Conservation (phyloP, 352 stramenopile genomes). For the Chrysophaeum taylorii region DNA sequence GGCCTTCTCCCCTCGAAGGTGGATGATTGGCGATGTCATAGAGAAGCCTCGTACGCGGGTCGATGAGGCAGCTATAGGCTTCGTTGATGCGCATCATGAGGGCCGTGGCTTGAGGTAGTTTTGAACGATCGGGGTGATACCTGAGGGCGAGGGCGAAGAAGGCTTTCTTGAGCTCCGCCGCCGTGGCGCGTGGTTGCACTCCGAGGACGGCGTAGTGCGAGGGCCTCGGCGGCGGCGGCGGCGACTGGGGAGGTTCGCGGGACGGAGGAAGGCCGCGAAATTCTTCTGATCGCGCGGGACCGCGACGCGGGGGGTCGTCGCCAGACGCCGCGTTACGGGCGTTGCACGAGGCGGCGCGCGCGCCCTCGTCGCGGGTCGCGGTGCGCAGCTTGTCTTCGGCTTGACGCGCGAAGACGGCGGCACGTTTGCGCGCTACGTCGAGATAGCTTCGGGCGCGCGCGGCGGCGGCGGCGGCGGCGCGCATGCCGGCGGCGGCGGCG, state of each 20-base stretch:
- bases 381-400: neutral
- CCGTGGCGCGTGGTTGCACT: neutral
- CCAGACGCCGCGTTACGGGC: neutral
- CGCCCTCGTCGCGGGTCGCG: neutral
- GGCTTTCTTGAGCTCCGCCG: constrained; percentile 60
- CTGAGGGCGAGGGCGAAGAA: constrained; percentile 74
- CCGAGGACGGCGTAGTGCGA: neutral
- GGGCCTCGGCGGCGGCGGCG: neutral
- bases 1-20: no score
- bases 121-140: constrained; percentile 82
- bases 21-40: no score
- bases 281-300: neutral
- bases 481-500: neutral
- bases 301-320: neutral
- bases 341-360: neutral
- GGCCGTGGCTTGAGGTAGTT: constrained; percentile 57
- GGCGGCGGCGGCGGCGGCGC: neutral
- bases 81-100: constrained; percentile 77
- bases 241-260: neutral
- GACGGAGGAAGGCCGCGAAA: no score
- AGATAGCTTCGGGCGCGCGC: neutral
- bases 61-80: constrained; percentile 77
- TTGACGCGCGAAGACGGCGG: neutral
- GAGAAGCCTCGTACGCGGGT: no score
- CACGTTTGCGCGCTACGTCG: neutral